Percentiles rank a stretch among this genome's conserved stretches.
These are phyloP conservation scores for Paracamarosporium sp. DNA, from an alignment of 2,329 filamentous ascomycete genomes.

Conservation along the genomic window DNA sequence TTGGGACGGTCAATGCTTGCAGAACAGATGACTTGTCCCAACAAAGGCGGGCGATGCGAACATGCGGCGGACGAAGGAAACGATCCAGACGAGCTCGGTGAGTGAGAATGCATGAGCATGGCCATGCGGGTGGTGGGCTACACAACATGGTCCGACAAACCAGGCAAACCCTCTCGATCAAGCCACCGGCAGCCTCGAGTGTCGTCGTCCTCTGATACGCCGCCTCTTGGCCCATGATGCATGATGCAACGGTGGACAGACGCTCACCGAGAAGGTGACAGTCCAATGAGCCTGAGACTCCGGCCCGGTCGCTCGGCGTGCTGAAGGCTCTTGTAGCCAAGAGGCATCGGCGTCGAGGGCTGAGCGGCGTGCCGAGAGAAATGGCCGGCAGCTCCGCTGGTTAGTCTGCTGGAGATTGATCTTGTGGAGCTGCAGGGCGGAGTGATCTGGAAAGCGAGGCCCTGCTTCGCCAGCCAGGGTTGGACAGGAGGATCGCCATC, in stretches of 20 bases:
- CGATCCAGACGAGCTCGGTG: background rate
- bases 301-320: background rate
- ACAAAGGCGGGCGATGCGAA: background rate
- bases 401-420: background rate
- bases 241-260: background rate
- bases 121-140: background rate
- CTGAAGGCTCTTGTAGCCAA: background rate
- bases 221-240: conserved; percentile 1
- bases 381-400: background rate
- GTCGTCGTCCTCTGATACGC: background rate
- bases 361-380: background rate
- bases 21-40: background rate
- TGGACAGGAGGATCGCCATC: background rate
- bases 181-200: background rate
- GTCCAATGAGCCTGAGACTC: background rate
- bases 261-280: background rate
- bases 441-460: background rate
- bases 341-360: background rate
- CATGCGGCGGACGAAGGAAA: background rate
- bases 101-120: background rate
- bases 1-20: background rate
- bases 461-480: background rate
- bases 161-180: background rate
- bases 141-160: background rate
- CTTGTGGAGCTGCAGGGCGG: background rate